Evolutionary conservation across 2,329 filamentous ascomycete species (phyloP).

Genomic region (Penicillium sp.): DNA sequence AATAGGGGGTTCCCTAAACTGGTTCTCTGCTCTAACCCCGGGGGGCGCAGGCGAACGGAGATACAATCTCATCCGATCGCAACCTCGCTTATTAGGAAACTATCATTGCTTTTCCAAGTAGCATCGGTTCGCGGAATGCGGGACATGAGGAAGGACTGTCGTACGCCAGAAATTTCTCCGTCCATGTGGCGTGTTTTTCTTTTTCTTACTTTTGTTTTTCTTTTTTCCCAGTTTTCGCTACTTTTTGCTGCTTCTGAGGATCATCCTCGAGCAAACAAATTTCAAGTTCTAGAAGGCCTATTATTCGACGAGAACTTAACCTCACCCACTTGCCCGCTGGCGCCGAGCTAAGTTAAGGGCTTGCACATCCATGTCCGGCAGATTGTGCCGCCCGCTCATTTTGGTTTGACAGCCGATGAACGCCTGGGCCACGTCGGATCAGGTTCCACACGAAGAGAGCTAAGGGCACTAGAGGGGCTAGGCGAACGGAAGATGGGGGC

Average conservation of each 20-base stretch:
- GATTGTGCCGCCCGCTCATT: conserved; percentile 3
- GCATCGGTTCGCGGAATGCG: conserved; percentile 6
- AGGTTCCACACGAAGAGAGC: background rate
- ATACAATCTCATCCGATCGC: conserved; percentile 2
- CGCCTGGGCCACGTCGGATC: conserved; percentile 1
- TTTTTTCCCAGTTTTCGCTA: background rate
- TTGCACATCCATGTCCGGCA: background rate
- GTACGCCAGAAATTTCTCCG: conserved; percentile 13
- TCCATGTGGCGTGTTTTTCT: conserved; percentile 16
- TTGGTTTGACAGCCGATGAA: conserved; percentile 5
- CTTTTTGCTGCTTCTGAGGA: background rate
- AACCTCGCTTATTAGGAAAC: background rate
- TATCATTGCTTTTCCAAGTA: conserved; percentile 12
- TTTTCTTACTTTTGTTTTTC: background rate
- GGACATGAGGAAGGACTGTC: conserved; percentile 4
- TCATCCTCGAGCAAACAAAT: conserved; percentile 11
- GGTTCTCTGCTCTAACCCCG: background rate
- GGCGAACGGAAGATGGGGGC: background rate
- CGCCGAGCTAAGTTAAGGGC: background rate
- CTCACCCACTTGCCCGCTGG: background rate
- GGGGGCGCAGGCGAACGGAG: background rate
- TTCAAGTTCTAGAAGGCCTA: conserved; percentile 3
- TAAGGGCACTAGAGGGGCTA: background rate
- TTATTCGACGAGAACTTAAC: conserved; percentile 5
- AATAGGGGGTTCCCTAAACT: background rate